Evolutionary conservation across 345 rosid species (phyloP).

Genomic region (Murraya koenigii): DNA sequence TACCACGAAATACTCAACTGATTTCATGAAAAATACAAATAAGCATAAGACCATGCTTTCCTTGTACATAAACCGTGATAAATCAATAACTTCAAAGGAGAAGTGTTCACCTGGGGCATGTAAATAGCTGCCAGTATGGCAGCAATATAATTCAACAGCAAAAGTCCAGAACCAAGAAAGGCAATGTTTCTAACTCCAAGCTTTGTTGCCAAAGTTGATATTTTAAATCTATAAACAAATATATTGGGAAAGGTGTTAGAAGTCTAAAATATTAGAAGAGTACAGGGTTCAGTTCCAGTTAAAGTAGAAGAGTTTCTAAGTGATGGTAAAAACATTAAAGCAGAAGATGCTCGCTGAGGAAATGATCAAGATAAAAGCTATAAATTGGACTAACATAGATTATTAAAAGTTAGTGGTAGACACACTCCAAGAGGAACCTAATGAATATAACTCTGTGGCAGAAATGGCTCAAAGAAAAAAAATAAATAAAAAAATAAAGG

Average conservation of each 20-base stretch:
- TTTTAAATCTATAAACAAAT: conserved; percentile 64
- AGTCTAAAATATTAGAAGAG: not conserved
- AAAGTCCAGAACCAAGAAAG: conserved; percentile 81
- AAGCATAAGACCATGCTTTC: not conserved
- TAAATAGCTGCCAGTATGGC: conserved; percentile 74
- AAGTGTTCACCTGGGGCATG: conserved; percentile 75
- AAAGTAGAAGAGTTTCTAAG: not conserved
- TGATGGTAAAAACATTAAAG: not conserved
- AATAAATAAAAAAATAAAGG: not conserved
- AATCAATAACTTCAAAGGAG: conserved; percentile 19
- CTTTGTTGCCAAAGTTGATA: conserved; percentile 87
- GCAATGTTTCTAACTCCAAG: conserved; percentile 96
- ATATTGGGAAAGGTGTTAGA: not conserved
- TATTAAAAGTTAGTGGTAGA: not conserved
- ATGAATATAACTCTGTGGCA: not conserved
- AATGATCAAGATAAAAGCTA: conserved; percentile 11
- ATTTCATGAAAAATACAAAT: not conserved
- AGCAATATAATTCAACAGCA: conserved; percentile 74
- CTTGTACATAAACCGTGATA: not conserved
- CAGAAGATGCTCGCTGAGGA: not conserved
- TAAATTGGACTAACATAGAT: not conserved
- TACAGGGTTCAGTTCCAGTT: not conserved
- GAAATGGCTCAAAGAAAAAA: conserved; percentile 6
- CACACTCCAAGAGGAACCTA: not conserved
- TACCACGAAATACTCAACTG: not conserved